Evolutionary conservation across 257 asterid genomes (phyloP), one percentile per base, ranked within the genome.

Genomic region (Salvia hispanica): DNA sequence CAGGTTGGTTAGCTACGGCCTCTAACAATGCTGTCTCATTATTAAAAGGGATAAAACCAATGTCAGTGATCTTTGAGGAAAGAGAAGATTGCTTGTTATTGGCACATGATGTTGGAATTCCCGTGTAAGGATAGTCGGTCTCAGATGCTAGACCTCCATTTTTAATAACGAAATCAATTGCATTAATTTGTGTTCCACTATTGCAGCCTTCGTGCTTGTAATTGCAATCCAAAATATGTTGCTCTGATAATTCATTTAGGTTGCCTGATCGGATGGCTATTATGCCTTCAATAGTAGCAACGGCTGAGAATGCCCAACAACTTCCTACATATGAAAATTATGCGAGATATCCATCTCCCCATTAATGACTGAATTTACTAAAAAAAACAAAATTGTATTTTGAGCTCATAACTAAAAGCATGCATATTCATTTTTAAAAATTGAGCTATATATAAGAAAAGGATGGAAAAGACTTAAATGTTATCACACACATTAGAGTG

Each of bases 291-390:
- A 77, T 66, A 0, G 73, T 70, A 48, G 80, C 76, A 42, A 80
- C 76, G 0, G 74, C 80, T 13, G 82, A n/a, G 64, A 77, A 80
- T 44, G 77, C 82, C 79, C 84, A 76, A 58, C 82, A 61, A 47
- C 58, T 14, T 9, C 84, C 84, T 76, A 76, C 48, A 39, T 40
- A 34, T 34, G 37, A 3, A 3, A 34, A 34, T 34, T 34, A 34
- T 3, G 37, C 1, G 21, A 18, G 21, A 18, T 18, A 18, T 18
- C 21, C 21, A 18, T 18, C 21, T 18, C 21, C 21, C 0, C 21
- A 18, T 18, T 18, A 1, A 18, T 18, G 21, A 18, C 1, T 18
- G 21, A 18, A 0, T 18, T 18, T 18, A 1, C 21, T 18, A 18
- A 18, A 18, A 18, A 18, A 18, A 18, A 0, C 21, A 18, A 18